Percentiles rank a stretch among this genome's conserved stretches.
These are phyloP conservation scores for Chrysanthemum lavandulifolium DNA, from an alignment of 129 eudicot species.

Conservation along the genomic window DNA sequence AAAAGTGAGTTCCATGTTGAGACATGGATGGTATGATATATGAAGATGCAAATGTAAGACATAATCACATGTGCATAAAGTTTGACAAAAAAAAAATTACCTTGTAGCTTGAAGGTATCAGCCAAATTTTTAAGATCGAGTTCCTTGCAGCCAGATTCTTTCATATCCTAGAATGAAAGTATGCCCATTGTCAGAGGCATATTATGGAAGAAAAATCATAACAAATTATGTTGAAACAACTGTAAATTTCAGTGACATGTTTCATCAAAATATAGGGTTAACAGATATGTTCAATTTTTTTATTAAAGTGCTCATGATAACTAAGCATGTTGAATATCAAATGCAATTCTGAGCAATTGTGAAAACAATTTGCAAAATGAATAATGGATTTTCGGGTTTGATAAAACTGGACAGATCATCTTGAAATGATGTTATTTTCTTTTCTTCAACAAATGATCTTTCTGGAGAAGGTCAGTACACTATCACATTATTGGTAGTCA, in stretches of 20 bases:
- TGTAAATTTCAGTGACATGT: neutral
- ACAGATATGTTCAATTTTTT: neutral
- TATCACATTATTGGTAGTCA: neutral
- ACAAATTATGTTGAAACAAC: too few relatives aligned
- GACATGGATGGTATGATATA: neutral
- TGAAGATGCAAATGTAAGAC: slow-evolving; percentile 15
- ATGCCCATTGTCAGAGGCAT: too few relatives aligned
- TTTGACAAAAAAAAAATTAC: slow-evolving; percentile 35
- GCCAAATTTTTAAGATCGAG: slow-evolving; percentile 63
- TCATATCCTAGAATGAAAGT: slow-evolving; percentile 55
- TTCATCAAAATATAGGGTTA: neutral
- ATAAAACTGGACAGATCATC: neutral
- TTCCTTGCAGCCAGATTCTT: slow-evolving; percentile 55
- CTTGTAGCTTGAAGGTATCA: slow-evolving; percentile 73
- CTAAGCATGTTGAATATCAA: neutral
- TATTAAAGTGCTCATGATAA: neutral
- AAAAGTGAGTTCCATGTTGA: slow-evolving; percentile 16
- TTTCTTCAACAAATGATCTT: neutral
- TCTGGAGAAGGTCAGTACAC: neutral
- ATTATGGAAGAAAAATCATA: too few relatives aligned
- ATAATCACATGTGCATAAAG: neutral
- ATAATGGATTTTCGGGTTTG: neutral
- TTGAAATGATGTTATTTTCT: neutral
- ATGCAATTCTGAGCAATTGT: neutral
- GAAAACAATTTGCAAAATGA: neutral